Conservation (phyloP, 73 alveolate genomes). For the Stentor coeruleus region DNA sequence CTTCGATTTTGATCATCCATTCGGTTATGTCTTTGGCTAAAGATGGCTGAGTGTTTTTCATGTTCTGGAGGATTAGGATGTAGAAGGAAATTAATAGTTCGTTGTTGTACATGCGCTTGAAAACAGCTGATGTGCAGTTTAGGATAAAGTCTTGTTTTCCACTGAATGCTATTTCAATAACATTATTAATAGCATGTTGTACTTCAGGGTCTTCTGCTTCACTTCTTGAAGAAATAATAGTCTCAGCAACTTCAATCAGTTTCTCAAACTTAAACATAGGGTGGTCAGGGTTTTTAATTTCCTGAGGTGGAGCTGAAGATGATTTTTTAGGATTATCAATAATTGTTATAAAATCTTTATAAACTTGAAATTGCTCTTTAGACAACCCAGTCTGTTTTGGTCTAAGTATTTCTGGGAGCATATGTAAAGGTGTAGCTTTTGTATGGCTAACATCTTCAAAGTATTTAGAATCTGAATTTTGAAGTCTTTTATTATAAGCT, state of each 20-base stretch:
- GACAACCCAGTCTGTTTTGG: slow-evolving; percentile 85
- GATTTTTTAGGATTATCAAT: slow-evolving; percentile 15
- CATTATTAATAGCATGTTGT: slow-evolving; percentile 8
- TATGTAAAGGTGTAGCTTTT: slow-evolving; percentile 44
- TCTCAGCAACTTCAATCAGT: background rate
- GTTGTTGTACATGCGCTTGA: background rate
- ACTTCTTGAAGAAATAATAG: background rate
- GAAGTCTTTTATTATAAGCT: slow-evolving; percentile 79
- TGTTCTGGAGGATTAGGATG: slow-evolving; percentile 37
- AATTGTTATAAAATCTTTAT: slow-evolving; percentile 54
- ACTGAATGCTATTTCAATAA: background rate
- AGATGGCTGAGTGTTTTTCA: slow-evolving; percentile 34
- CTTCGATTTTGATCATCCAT: slow-evolving; percentile 32
- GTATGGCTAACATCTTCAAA: slow-evolving; percentile 50
- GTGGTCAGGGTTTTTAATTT: background rate
- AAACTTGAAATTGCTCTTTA: slow-evolving; percentile 63
- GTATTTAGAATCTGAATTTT: slow-evolving; percentile 46
- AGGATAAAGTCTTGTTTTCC: background rate
- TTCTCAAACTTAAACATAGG: background rate
- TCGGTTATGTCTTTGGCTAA: slow-evolving; percentile 25
- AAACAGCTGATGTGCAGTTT: background rate
- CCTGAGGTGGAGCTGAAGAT: slow-evolving; percentile 15
- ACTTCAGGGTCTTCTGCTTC: slow-evolving; percentile 26
- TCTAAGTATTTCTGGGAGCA: slow-evolving; percentile 78
- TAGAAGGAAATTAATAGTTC: slow-evolving; percentile 3